Evolutionary conservation across 2,329 filamentous ascomycete genomes (phyloP).

Genomic region (Stagonosporopsis cucurbitacearum): DNA sequence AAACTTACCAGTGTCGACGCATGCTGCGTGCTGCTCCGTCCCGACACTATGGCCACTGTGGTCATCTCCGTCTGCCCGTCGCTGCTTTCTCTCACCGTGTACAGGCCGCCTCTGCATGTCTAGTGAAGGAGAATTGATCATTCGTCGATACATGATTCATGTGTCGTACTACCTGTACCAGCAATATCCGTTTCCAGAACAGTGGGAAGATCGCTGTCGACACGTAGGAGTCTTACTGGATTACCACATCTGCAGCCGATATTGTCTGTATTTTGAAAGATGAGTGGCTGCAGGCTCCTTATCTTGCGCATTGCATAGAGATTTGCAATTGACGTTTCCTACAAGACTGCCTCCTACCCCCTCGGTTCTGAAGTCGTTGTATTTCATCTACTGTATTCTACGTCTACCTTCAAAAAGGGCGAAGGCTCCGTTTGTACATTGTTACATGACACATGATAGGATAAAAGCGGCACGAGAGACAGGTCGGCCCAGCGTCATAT

Average conservation of each 20-base stretch:
- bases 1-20: constrained; percentile 3
- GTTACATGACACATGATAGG: background rate
- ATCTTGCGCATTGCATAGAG: background rate
- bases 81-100: background rate
- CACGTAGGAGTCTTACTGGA: background rate
- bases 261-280: background rate
- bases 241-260: background rate
- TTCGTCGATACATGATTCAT: background rate
- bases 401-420: background rate
- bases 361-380: background rate
- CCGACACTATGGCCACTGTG: background rate
- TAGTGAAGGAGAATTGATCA: background rate
- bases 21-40: constrained; percentile 5
- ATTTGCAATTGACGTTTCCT: background rate
- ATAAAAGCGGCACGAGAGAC: background rate
- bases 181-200: background rate
- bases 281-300: background rate
- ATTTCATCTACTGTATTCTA: background rate
- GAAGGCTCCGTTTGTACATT: background rate
- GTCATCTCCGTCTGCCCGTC: background rate
- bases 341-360: no score
- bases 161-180: background rate
- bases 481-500: background rate
- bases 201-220: constrained; percentile 1
- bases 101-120: background rate